Base-by-base conservation (phyloP, 176 grass and related monocot species). In the Ampelocalamus luodianensis region DNA sequence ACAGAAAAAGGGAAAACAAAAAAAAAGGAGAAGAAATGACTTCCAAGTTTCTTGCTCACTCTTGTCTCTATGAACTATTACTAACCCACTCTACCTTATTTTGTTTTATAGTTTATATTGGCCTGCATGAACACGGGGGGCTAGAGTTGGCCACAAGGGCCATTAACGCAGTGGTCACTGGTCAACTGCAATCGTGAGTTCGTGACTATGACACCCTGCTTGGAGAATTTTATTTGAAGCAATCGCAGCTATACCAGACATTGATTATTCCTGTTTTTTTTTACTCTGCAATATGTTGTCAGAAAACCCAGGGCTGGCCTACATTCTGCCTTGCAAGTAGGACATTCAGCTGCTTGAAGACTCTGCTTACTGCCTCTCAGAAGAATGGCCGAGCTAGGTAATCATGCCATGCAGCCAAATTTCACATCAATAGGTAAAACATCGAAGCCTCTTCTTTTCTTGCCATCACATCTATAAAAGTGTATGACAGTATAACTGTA, bases 171-270 rank as follows among this genome's bases (percentile, higher is more conserved):
- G 38, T 81, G 61, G 86, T 91, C 84, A 85, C 20, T 78, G 44
- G 78, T 92, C 71, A 85, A 90, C 75, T 92, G 80, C 85, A 83
- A 83, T 42, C 67, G 89, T 49, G 86, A 94, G 16, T 85, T 42
- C 67, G 89, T 49, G 86, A 94, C 20, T 85, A 94, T 40, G 91
- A 80, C 75, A 87, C 76, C 20, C 85, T 77, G 76, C 78, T 72
- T 48, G 85, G 82, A 49, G 62, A 76, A 75, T 97, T 92, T 45
- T 80, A 87, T 29, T 87, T 59, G 49, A 92, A 94, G 82, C 85
- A 87, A 70, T 90, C 85, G 1, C 75, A 70, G 36, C 78, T 91
- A 24, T 81, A 91, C 29, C 69, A 89, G 77, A 92, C 74, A 40
- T 74, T 61, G 77, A 89, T 83, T 46, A 58, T 94, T 68, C 71